Evolutionary conservation across 2,329 filamentous ascomycete species (phyloP), one percentile per base, ranked within the genome.

Genomic region (Didymella exigua): DNA sequence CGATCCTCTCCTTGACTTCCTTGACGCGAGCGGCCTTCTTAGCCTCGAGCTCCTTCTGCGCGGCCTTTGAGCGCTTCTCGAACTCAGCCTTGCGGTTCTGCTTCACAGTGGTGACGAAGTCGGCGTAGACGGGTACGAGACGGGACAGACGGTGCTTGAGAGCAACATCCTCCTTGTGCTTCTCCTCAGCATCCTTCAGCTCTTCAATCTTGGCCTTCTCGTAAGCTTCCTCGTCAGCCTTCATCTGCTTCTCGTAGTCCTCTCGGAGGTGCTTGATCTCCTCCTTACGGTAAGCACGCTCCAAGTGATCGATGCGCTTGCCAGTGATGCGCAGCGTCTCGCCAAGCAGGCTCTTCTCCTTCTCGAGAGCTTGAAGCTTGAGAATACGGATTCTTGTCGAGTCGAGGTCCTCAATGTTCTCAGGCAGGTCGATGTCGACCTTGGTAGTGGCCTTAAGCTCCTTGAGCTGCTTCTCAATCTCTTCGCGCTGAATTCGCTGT

Each of bases 271-370:
- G 93, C 85, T 97, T 96, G 71, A 89, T 80, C 78, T 99, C 95
- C 79, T 98, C 95, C 76, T 93, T 91, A 70, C 95, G 89, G 84
- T 96, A 96, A 31, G 95, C 95, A 80, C 95, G 90, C 82, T 99
- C 95, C 67, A 99, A 81, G 78, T 99, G 93, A 73, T 99, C 95
- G 69, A 97, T 90, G 62, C 95, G 89, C 86, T 97, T 98, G 75
- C 89, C 91, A 57, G 93, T 96, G 68, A 96, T 86, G 68, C 92
- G 89, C 48, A 98, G 86, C 74, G 90, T 91, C 78, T 97, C 92
- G 61, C 90, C 91, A 65, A 97, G 87, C 72, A 95, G 92, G 71
- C 93, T 96, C 88, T 98, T 99, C 82, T 98, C 95, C 68, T 93
- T 93, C 80, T 98, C 95, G 10, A 99, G 86, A 77, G 96, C 93